Evolutionary conservation across 176 grass and related monocot species (phyloP), one percentile per base, ranked within the genome.

Genomic region (Raddia guianensis): DNA sequence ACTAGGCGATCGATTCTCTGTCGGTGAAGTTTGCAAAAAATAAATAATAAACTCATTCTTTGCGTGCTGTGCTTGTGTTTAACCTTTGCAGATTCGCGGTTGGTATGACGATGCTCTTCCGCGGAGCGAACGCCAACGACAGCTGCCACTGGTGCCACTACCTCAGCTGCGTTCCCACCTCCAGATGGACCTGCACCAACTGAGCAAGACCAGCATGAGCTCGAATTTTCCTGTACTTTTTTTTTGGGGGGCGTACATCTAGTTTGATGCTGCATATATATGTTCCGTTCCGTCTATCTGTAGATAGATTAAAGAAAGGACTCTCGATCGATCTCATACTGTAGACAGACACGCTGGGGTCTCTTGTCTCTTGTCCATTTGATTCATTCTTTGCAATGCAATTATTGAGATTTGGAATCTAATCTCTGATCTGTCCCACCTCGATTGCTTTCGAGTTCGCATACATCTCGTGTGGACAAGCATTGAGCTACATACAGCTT

Each of bases 131-230:
- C 82, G 92, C 82, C 55, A 91, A 95, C 68, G 84, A 90, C n/a
- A 90, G 52, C 72, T 99, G 96, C 86, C 12, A 16, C 34, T 99
- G 96, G 96, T 99, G 96, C 69, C 96, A 90, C 79, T 93, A 93
- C 82, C 87, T 99, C 81, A 99, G 90, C 87, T 99, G 96, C 75
- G 88, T 99, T 14, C 96, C 96, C 13, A 88, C 92, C 14, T 69
- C 79, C 3, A 89, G 85, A 18, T 99, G 96, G 96, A 90, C 6
- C 33, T 99, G 92, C 52, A 15, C 80, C 44, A 93, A 93, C 77
- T 99, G 75, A 94, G 5, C 35, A 10, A 16, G 12, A 53, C 0
- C 43, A 9, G 27, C 35, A 80, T 0, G 34, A 69, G n/a, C 73
- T 54, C 13, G 47, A 62, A 12, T 74, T 9, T 52, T 45, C 13